A percentile compares a stretch with the other conserved stretches of the same genome.
Conservation (phyloP, 345 rosid genomes). For the Boechera divaricarpa region DNA sequence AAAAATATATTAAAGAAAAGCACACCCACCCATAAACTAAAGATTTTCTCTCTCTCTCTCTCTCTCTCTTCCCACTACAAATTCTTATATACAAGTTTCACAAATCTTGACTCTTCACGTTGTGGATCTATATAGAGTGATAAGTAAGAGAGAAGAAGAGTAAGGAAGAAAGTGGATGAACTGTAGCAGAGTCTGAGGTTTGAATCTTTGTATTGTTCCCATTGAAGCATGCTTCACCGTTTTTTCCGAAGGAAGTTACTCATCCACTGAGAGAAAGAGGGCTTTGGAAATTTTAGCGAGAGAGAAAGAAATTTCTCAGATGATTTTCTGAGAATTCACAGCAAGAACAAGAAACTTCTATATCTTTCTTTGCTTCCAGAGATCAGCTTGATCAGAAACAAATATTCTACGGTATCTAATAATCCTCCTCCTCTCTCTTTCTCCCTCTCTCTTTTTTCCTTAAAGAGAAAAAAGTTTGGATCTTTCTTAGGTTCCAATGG, state of each 20-base stretch:
- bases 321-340: slow-evolving; percentile 35
- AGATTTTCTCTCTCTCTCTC: slow-evolving; percentile 25
- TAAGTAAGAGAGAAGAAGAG: slow-evolving; percentile 19
- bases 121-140: slow-evolving; percentile 39
- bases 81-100: slow-evolving; percentile 44
- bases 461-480: background rate
- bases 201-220: slow-evolving; percentile 25
- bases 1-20: background rate
- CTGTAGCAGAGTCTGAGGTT: slow-evolving; percentile 41
- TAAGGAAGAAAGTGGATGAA: slow-evolving; percentile 33
- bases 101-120: slow-evolving; percentile 47
- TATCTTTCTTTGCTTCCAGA: slow-evolving; percentile 29
- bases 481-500: slow-evolving; percentile 43
- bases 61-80: slow-evolving; percentile 42
- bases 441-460: background rate
- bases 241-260: slow-evolving; percentile 36
- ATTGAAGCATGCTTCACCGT: slow-evolving; percentile 41
- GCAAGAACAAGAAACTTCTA: slow-evolving; percentile 18
- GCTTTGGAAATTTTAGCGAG: slow-evolving; percentile 7
- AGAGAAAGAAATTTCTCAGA: slow-evolving; percentile 3
- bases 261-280: slow-evolving; percentile 33
- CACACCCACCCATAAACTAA: slow-evolving; percentile 46
- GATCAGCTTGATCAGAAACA: slow-evolving; percentile 23
- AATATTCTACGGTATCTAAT: slow-evolving; percentile 33
- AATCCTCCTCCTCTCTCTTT: background rate